phyloP scores from a whole-genome alignment of 257 asterid species.

The Solanum tarijense region DNA sequence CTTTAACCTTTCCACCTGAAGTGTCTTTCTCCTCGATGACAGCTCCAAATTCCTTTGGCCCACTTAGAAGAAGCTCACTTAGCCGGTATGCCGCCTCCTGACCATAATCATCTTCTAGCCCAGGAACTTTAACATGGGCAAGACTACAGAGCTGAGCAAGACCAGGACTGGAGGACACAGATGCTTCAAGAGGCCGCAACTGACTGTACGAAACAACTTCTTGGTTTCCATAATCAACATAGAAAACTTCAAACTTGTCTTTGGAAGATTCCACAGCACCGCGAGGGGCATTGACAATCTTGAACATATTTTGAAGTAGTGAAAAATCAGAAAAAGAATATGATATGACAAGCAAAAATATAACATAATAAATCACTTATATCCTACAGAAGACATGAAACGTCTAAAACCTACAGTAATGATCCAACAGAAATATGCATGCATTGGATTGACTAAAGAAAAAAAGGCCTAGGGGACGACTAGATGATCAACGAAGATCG shows the following conservation, averaged over 20 bases:
- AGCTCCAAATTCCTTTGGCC: constrained; percentile 64
- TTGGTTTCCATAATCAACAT: constrained; percentile 91
- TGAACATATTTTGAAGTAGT: not conserved
- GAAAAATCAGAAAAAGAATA: not conserved
- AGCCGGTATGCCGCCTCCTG: constrained; percentile 73
- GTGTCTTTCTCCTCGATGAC: constrained; percentile 70
- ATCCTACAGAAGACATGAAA: not conserved
- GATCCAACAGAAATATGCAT: not conserved
- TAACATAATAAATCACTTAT: not conserved
- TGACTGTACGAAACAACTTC: constrained; percentile 63
- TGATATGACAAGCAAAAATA: not conserved
- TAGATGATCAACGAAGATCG: not conserved
- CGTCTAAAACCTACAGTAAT: not conserved
- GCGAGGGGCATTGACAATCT: constrained; percentile 84
- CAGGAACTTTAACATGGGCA: constrained; percentile 75
- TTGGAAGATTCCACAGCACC: constrained; percentile 54
- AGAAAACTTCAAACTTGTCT: constrained; percentile 88
- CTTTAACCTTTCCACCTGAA: constrained; percentile 88
- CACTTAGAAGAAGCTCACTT: constrained; percentile 49
- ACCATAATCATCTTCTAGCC: constrained; percentile 72
- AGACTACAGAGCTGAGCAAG: constrained; percentile 92
- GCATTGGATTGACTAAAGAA: not conserved
- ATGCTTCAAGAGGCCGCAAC: constrained; percentile 65
- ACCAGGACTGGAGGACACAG: constrained; percentile 67
- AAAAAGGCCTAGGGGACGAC: not conserved